These are phyloP conservation scores for Claviceps fusiformis DNA, from an alignment of 2,329 filamentous ascomycete species.

Conservation along the genomic window DNA sequence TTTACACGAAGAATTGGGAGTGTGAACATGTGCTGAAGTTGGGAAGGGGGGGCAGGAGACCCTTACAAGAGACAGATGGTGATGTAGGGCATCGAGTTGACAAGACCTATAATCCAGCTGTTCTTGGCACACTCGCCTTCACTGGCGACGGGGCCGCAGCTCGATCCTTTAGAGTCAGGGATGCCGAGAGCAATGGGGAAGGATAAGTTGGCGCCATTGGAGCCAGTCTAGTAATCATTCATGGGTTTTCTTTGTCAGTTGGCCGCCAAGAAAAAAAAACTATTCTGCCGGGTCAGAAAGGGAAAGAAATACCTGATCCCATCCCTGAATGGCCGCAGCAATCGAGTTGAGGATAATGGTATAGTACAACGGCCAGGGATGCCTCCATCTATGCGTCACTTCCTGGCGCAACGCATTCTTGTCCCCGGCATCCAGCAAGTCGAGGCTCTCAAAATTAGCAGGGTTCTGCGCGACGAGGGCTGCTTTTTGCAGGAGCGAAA, in stretches of 20 bases:
- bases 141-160: conserved; percentile 19
- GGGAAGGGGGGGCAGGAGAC: conserved; percentile 8
- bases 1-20: not conserved
- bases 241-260: not conserved
- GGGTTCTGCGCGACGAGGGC: conserved; percentile 23
- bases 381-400: conserved; percentile 46
- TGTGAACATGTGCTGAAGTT: not conserved
- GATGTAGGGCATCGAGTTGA: conserved; percentile 38
- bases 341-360: conserved; percentile 37
- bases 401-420: conserved; percentile 28
- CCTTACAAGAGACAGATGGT: conserved; percentile 27
- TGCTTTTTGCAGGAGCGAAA: conserved; percentile 26
- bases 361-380: conserved; percentile 35
- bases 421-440: conserved; percentile 18
- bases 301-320: conserved; percentile 22
- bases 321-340: conserved; percentile 38
- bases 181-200: conserved; percentile 33
- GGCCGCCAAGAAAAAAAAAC: not conserved
- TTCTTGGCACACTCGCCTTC: conserved; percentile 30
- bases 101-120: conserved; percentile 46
- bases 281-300: not conserved
- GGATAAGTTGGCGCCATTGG: conserved; percentile 33
- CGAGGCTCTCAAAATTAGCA: conserved; percentile 19
- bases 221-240: conserved; percentile 20
- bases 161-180: conserved; percentile 15